These are phyloP conservation scores for Peziza echinospora DNA, from an alignment of 495 filamentous ascomycete species.

Conservation along the genomic window DNA sequence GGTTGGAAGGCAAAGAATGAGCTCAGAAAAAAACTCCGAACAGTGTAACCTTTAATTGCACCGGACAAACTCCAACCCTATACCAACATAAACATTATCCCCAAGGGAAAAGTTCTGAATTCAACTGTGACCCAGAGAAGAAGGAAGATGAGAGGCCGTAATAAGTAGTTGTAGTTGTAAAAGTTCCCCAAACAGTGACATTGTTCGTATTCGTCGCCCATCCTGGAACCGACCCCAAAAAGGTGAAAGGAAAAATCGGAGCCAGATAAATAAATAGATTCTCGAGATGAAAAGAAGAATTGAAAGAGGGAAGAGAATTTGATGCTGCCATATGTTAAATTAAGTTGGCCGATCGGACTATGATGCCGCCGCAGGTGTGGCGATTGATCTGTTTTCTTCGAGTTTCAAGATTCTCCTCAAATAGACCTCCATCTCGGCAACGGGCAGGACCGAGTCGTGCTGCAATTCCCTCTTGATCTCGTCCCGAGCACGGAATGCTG, in stretches of 20 bases:
- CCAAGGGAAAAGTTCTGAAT: too few species aligned
- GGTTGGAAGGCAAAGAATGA: too few species aligned
- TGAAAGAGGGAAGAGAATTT: neutral
- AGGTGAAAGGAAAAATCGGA: neutral
- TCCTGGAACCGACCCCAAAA: neutral
- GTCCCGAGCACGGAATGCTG: too few species aligned
- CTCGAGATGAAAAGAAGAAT: neutral
- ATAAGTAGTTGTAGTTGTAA: too few species aligned
- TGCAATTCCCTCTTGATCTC: neutral
- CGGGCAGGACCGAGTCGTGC: neutral
- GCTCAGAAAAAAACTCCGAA: too few species aligned
- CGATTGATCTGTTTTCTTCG: neutral
- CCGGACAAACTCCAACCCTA: too few species aligned
- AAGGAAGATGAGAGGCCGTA: too few species aligned
- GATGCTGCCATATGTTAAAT: neutral
- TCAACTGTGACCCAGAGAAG: too few species aligned
- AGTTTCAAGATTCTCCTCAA: conserved; percentile 15
- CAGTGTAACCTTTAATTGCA: too few species aligned
- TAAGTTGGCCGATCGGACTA: neutral
- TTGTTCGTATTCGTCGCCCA: neutral
- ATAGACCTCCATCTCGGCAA: conserved; percentile 17
- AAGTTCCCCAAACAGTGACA: neutral
- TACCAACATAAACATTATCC: too few species aligned
- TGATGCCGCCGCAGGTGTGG: neutral
- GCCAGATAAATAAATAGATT: conserved; percentile 5